Evolutionary conservation across 2,329 filamentous ascomycete genomes (phyloP).

Genomic region (Xylaria sp.): DNA sequence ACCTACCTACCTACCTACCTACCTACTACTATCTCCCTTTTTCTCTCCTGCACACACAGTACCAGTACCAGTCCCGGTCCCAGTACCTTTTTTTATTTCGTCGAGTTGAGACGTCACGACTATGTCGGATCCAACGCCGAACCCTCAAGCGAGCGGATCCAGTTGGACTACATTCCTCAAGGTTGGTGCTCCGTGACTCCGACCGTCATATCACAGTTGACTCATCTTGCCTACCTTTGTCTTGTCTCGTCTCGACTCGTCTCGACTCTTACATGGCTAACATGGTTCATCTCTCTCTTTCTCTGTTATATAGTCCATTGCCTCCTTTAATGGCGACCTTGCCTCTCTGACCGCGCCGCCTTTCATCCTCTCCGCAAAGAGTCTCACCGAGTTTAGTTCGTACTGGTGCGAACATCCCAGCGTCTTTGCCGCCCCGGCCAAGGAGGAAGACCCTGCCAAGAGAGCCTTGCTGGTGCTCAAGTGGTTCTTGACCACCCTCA

Average conservation of each 20-base stretch:
- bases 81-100: not conserved
- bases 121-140: conserved; percentile 44
- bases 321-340: conserved; percentile 59
- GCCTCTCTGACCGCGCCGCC: conserved; percentile 63
- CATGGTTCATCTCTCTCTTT: conserved; percentile 6
- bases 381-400: conserved; percentile 60
- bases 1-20: conserved; percentile 1
- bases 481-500: conserved; percentile 59
- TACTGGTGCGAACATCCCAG: conserved; percentile 61
- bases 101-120: conserved; percentile 25
- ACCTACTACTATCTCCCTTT: not conserved
- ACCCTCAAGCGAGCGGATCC: conserved; percentile 48
- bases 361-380: conserved; percentile 60
- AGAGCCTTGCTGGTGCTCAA: conserved; percentile 59
- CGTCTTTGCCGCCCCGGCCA: conserved; percentile 59
- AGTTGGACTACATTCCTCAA: conserved; percentile 50
- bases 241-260: not conserved
- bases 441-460: conserved; percentile 55
- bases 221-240: not conserved
- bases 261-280: conserved; percentile 14
- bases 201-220: not conserved
- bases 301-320: conserved; percentile 45
- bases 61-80: not conserved
- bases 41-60: not conserved
- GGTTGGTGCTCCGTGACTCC: conserved; percentile 36